These are phyloP conservation scores for Pezicula radicicola DNA, from an alignment of 2,329 filamentous ascomycete species.

Conservation along the genomic window DNA sequence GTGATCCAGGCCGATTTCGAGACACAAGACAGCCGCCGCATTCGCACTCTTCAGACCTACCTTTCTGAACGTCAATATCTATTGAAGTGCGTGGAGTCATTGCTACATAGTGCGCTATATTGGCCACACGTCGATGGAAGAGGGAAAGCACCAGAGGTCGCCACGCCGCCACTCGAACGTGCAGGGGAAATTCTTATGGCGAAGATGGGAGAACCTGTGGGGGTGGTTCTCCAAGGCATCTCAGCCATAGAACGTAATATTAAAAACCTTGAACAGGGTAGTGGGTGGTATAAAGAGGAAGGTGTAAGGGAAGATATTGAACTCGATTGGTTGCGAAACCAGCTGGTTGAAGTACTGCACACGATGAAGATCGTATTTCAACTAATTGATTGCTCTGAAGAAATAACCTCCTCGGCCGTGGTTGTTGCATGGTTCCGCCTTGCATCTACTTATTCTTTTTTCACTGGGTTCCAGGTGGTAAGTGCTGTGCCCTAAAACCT, in stretches of 20 bases:
- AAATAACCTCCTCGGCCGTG: constrained; percentile 54
- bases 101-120: constrained; percentile 32
- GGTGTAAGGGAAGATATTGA: constrained; percentile 51
- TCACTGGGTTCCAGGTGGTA: constrained; percentile 60
- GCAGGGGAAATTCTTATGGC: constrained; percentile 9
- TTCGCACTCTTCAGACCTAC: constrained; percentile 69
- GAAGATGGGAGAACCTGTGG: constrained; percentile 6
- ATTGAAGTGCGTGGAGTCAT: constrained; percentile 55
- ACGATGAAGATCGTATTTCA: constrained; percentile 72
- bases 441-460: constrained; percentile 65
- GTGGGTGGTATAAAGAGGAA: constrained; percentile 41
- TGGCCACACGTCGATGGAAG: constrained; percentile 7
- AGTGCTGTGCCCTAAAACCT: not conserved
- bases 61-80: constrained; percentile 69
- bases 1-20: constrained; percentile 58
- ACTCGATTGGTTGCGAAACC: constrained; percentile 57
- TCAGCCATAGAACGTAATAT: constrained; percentile 46
- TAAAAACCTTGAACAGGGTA: constrained; percentile 36
- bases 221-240: constrained; percentile 37
- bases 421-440: constrained; percentile 73
- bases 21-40: constrained; percentile 57
- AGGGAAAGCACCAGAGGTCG: constrained; percentile 2
- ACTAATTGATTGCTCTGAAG: constrained; percentile 56
- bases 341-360: constrained; percentile 70
- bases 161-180: constrained; percentile 8